Conservation (phyloP, 2,329 filamentous ascomycete species). For the Tolypocladium ophioglossoides region DNA sequence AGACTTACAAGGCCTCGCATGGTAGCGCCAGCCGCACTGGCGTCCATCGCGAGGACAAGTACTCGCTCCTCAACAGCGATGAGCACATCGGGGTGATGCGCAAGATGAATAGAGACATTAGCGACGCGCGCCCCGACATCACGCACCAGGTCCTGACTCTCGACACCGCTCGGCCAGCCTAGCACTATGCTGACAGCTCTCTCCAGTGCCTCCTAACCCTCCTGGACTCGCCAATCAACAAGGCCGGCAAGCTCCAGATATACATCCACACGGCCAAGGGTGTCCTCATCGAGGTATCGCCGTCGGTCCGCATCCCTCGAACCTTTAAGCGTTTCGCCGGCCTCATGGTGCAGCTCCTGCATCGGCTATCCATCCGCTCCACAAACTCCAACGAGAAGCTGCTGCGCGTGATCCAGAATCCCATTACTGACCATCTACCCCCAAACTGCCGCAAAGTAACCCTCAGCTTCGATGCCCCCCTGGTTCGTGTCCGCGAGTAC, state of each 20-base stretch:
- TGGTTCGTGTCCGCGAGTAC: slow-evolving; percentile 84
- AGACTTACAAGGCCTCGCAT: slow-evolving; percentile 89
- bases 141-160: slow-evolving; percentile 71
- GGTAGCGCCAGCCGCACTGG: slow-evolving; percentile 54
- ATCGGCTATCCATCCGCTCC: slow-evolving; percentile 89
- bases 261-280: slow-evolving; percentile 98
- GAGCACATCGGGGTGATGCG: slow-evolving; percentile 99
- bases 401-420: slow-evolving; percentile 93
- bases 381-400: slow-evolving; percentile 97
- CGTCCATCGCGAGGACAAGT: slow-evolving; percentile 78
- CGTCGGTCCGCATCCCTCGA: slow-evolving; percentile 92
- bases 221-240: slow-evolving; percentile 97
- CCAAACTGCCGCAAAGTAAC: slow-evolving; percentile 98
- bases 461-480: slow-evolving; percentile 81
- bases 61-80: slow-evolving; percentile 94
- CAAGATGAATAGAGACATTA: slow-evolving; percentile 98
- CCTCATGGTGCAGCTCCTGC: slow-evolving; percentile 95
- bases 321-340: slow-evolving; percentile 99
- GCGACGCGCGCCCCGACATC: slow-evolving; percentile 93
- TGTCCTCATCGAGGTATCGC: slow-evolving; percentile 93
- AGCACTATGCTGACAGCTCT: slow-evolving; percentile 33
- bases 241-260: slow-evolving; percentile 93
- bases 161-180: slow-evolving; percentile 19
- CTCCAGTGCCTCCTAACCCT: slow-evolving; percentile 86
- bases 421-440: slow-evolving; percentile 91